phyloP scores from a whole-genome alignment of 805 yeast genomes.

The Phaffomyces antillensis region DNA sequence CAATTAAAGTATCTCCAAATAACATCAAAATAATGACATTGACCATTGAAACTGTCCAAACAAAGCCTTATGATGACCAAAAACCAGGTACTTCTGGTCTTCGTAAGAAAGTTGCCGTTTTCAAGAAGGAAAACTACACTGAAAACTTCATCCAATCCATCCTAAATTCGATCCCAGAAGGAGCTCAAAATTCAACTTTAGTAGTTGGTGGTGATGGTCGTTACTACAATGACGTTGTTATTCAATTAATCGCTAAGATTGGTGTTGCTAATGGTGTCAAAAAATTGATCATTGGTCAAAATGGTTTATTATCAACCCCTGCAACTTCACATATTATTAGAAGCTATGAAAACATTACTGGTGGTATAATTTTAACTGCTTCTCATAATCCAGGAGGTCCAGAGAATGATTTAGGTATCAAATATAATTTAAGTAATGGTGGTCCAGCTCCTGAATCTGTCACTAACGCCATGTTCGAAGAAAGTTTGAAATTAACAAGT shows the following conservation, averaged over 20 bases:
- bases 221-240: conserved; percentile 74
- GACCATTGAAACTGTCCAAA: conserved; percentile 33
- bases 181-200: conserved; percentile 60
- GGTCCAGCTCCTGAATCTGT: conserved; percentile 98
- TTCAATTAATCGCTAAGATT: conserved; percentile 74
- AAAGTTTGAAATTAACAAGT: conserved; percentile 46
- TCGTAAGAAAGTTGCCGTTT: conserved; percentile 82
- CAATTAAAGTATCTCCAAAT: no score
- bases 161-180: conserved; percentile 85
- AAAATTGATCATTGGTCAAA: conserved; percentile 78
- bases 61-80: conserved; percentile 80
- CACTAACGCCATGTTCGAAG: conserved; percentile 78
- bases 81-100: conserved; percentile 98
- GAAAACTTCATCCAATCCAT: conserved; percentile 92
- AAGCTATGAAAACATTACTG: conserved; percentile 58
- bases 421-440: conserved; percentile 90
- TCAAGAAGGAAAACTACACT: conserved; percentile 71
- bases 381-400: conserved; percentile 99
- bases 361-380: conserved; percentile 94
- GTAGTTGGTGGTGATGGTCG: conserved; percentile 98
- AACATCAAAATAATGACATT: conserved; percentile 6
- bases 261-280: conserved; percentile 89
- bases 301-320: conserved; percentile 89
- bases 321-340: conserved; percentile 94
- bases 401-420: conserved; percentile 84